Percentiles rank a stretch among this genome's conserved stretches.
These are phyloP conservation scores for Rhodosporidiobolus sp. DNA, from an alignment of 768 basidiomycete species.

Conservation along the genomic window DNA sequence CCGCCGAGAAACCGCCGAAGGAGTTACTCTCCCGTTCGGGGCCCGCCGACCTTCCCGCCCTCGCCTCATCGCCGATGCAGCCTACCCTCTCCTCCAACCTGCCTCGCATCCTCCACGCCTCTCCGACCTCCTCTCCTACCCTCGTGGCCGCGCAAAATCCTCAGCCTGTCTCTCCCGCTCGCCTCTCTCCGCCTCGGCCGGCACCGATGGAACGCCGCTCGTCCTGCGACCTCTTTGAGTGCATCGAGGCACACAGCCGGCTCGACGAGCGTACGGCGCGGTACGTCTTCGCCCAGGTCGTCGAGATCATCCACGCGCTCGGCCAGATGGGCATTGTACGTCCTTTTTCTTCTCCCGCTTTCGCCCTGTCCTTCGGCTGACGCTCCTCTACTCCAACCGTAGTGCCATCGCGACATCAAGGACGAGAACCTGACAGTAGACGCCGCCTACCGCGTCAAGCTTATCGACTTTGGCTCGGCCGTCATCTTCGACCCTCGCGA, in stretches of 20 bases:
- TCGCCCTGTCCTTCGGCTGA: not conserved
- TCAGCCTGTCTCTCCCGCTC: constrained; percentile 20
- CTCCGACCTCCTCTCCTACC: constrained; percentile 32
- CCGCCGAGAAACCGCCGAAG: constrained; percentile 17
- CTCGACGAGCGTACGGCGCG: constrained; percentile 74
- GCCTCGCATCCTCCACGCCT: constrained; percentile 1
- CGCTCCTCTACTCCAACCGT: not conserved
- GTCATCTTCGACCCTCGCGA: constrained; percentile 65
- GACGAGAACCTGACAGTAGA: constrained; percentile 52
- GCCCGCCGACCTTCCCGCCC: constrained; percentile 12
- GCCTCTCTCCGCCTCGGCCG: constrained; percentile 32
- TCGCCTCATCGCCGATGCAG: constrained; percentile 12
- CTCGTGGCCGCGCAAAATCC: constrained; percentile 23
- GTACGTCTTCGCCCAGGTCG: constrained; percentile 81
- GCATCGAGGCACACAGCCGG: constrained; percentile 82
- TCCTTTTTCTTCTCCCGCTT: not conserved
- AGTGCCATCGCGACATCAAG: constrained; percentile 51
- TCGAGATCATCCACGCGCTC: constrained; percentile 77
- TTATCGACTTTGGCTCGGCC: constrained; percentile 94
- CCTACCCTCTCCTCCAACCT: not conserved
- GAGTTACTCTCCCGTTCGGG: not conserved
- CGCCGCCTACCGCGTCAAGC: constrained; percentile 64
- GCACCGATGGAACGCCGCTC: constrained; percentile 61
- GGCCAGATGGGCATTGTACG: constrained; percentile 47
- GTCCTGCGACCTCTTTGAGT: constrained; percentile 91